Evolutionary conservation across 139 green algal genomes (phyloP), one percentile per base, ranked within the genome.

Genomic region (Asterochloris sp.): DNA sequence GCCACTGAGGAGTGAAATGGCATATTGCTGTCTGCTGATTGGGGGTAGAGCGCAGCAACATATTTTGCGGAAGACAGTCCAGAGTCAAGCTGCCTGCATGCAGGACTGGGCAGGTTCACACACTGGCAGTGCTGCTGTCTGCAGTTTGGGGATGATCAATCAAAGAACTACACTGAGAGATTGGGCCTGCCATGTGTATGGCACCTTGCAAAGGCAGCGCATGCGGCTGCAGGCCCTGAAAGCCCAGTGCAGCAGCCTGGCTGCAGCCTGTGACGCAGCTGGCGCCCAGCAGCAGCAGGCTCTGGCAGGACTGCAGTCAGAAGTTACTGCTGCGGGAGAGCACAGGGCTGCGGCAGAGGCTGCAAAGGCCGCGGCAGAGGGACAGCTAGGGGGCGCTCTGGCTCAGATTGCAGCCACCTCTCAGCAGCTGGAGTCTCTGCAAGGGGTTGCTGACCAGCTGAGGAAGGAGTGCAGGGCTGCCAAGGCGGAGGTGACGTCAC

Each of bases 221-320:
- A 64, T 26, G 38, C 0, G 19, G 27, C 10, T 60, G 76, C 76
- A 80, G 76, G 76, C 76, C 12, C 76, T 80, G 23, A 14, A 80
- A 29, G 76, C 11, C 14, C 76, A 80, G 76, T 69, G 67, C 38
- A 54, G 23, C 12, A 14, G 13, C 21, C 60, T n/a, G 17, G 67
- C 68, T 68, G 60, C 76, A 60, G 76, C 67, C 13, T 62, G 68
- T 80, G 76, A 80, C 19, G 76, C 76, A 61, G 68, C 38, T 61
- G 60, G 67, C 29, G 76, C 60, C 60, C 76, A 80, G 76, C 76
- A 80, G 76, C 76, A 80, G 60, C 60, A 80, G 54, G 76, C 76
- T 62, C 60, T 80, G 60, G 60, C 54, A n/a, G 23, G 60, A 11
- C 76, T 69, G 60, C 38, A 69, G 76, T 14, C 76, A 80, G 76